Evolutionary conservation across 192 early-diverging fungal genomes (phyloP).

Genomic region (Coemansia sp.): DNA sequence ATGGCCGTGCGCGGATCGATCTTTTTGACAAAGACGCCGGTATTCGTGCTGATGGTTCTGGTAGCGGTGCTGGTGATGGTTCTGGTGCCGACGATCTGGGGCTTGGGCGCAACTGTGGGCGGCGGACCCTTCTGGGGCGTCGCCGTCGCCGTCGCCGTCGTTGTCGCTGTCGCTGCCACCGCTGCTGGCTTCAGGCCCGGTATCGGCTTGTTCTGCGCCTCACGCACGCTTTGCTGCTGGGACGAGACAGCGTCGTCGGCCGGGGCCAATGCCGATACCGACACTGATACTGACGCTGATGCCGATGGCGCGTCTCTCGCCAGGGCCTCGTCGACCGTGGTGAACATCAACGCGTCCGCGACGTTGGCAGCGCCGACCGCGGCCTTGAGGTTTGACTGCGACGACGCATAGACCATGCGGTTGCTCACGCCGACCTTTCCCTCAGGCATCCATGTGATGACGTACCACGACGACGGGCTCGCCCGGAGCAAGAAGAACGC

Average conservation of each 20-base stretch:
- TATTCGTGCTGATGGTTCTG: neutral
- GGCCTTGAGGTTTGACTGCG: constrained; percentile 42
- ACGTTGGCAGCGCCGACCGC: constrained; percentile 40
- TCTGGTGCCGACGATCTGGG: constrained; percentile 2
- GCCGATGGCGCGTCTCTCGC: constrained; percentile 12
- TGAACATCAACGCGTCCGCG: constrained; percentile 40
- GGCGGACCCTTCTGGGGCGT: constrained; percentile 7
- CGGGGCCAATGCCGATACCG: neutral
- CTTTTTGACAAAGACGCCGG: constrained; percentile 47
- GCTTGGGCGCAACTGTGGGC: constrained; percentile 32
- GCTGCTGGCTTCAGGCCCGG: constrained; percentile 2
- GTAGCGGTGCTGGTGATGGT: neutral
- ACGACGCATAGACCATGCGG: constrained; percentile 54
- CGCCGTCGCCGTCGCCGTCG: too few species aligned
- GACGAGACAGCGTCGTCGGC: neutral
- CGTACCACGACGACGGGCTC: constrained; percentile 35
- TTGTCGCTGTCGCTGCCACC: too few species aligned
- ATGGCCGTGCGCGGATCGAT: constrained; percentile 50
- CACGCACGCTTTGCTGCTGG: neutral
- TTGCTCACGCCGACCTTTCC: constrained; percentile 47
- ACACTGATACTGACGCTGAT: neutral
- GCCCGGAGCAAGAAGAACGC: constrained; percentile 47
- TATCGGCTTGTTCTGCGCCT: neutral
- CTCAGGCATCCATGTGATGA: constrained; percentile 55
- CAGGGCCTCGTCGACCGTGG: constrained; percentile 41